Evolutionary conservation across 2,329 filamentous ascomycete genomes (phyloP), one percentile per base, ranked within the genome.

Genomic region (Escovopsis sp.): DNA sequence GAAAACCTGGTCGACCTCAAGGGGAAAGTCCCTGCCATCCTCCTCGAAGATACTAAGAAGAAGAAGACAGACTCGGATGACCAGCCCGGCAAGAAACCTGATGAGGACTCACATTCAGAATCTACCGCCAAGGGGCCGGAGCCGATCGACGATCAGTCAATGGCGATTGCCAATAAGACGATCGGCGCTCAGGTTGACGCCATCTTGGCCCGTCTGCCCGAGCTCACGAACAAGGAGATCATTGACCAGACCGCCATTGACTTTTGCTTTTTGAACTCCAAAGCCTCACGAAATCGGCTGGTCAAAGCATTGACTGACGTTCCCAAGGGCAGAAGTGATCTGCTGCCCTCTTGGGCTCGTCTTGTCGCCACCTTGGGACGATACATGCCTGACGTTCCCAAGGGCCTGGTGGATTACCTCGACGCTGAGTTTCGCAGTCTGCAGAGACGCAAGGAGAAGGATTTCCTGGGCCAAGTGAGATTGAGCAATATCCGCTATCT

Each of bases 261-360:
- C 55, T 98, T 98, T 57, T 96, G 91, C 63, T 98, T 95, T 55
- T 70, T 98, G 45, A 98, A 98, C 59, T 98, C 91, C 1, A 98
- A 98, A 57, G 91, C 91, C 9, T 98, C 93, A 1, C 79, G 93
- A 29, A 98, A 98, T 58, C 77, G 91, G 39, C 72, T 98, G 2
- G 73, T 96, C 57, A 96, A 95, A 61, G 84, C 87, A 27, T 68
- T 98, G 37, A 89, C 93, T 37, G 91, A 98, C 50, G 81, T 96
- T 12, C 91, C 91, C 4, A 96, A 94, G 59, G 89, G 89, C 15
- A 82, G 91, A 32, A 84, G 84, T 41, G 91, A 98, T 60, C 70
- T 98, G 13, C 70, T 98, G 13, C 88, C 91, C 0, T 77, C 84
- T 15, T 98, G 94, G 70, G 81, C 87, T n/a, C 81, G 91, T 24